Evolutionary conservation across 2,329 filamentous ascomycete genomes (phyloP), one percentile per base, ranked within the genome.

Genomic region (Cladophialophora exuberans): DNA sequence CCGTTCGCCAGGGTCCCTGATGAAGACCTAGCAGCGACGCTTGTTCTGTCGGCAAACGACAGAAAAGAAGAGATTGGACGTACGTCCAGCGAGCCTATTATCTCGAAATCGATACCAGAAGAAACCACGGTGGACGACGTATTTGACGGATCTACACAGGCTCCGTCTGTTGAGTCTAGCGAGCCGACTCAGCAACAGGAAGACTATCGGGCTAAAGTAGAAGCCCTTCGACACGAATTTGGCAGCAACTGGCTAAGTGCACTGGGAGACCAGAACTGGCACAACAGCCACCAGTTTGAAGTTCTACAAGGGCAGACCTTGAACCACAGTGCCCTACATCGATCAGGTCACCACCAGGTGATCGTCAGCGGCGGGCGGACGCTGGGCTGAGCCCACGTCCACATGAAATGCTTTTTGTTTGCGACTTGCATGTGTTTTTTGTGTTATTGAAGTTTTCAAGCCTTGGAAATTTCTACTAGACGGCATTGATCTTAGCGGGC

Each of bases 191-290:
- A 38, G 26, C 54, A 52, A 42, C 46, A 58, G 10, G 87, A 88
- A 50, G 89, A 94, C 66, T 97, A 96, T 72, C 85, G 88, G 54
- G 89, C 89, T 69, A 94, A 94, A 71, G 87, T 97, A 51, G 91
- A 96, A 71, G 85, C 88, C 2, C 75, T 97, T 50, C 87, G 91
- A 58, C 87, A 87, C 66, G 90, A 93, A 66, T 86, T 96, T 62
- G 92, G 92, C 26, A 90, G 86, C 64, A 88, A 86, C 31, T 99
- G 96, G 81, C 81, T 99, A 33, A 92, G 86, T 60, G 90, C 89
- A 11, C 77, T 97, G 46, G 88, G 88, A 57, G 92, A 96, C 65
- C 89, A 94, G 79, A 75, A 72, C 28, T 82, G 81, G 76, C 76
- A 79, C 43, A 57, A 57, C 36, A 60, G 39, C 52, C 60, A 62